Percentiles rank a stretch among this genome's conserved stretches.
phyloP scores from a whole-genome alignment of 1,284 basidiomycete genomes.

The Flammula alnicola region DNA sequence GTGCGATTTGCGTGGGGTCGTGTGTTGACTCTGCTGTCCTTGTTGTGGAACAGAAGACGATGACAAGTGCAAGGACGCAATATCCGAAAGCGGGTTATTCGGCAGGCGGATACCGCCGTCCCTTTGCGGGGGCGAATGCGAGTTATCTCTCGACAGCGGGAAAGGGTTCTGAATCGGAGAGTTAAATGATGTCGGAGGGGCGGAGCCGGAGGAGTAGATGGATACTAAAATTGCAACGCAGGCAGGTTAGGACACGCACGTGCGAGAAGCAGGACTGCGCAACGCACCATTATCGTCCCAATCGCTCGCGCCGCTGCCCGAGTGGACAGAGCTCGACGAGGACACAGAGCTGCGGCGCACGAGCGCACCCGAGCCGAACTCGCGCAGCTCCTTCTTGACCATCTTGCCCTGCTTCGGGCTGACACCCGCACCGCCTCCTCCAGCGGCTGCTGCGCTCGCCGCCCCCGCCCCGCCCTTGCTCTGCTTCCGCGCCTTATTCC shows the following conservation, averaged over 20 bases:
- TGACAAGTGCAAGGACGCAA: slow-evolving; percentile 47
- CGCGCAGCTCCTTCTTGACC: slow-evolving; percentile 69
- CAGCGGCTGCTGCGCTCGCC: slow-evolving; percentile 4
- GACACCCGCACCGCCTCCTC: slow-evolving; percentile 2
- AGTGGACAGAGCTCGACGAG: slow-evolving; percentile 57
- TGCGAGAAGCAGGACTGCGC: not conserved
- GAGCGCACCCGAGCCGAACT: slow-evolving; percentile 43
- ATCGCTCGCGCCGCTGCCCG: slow-evolving; percentile 62
- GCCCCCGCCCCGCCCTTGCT: slow-evolving; percentile 39
- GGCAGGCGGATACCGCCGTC: slow-evolving; percentile 72
- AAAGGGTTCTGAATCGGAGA: slow-evolving; percentile 61
- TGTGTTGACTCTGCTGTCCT: slow-evolving; percentile 21
- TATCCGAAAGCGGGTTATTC: slow-evolving; percentile 67
- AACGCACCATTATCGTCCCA: slow-evolving; percentile 77
- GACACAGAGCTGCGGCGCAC: slow-evolving; percentile 65
- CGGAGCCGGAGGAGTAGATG: slow-evolving; percentile 64
- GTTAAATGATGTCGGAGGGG: slow-evolving; percentile 67
- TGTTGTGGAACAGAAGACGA: slow-evolving; percentile 6
- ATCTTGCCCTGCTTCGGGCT: slow-evolving; percentile 26
- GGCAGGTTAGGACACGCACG: not conserved
- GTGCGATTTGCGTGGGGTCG: slow-evolving; percentile 44
- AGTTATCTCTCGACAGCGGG: slow-evolving; percentile 61
- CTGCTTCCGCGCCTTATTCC: slow-evolving; percentile 77
- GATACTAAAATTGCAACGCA: slow-evolving; percentile 58
- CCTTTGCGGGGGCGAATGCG: slow-evolving; percentile 59